These are phyloP conservation scores for Thuja plicata DNA, from an alignment of 83 land plant genomes.

Conservation along the genomic window DNA sequence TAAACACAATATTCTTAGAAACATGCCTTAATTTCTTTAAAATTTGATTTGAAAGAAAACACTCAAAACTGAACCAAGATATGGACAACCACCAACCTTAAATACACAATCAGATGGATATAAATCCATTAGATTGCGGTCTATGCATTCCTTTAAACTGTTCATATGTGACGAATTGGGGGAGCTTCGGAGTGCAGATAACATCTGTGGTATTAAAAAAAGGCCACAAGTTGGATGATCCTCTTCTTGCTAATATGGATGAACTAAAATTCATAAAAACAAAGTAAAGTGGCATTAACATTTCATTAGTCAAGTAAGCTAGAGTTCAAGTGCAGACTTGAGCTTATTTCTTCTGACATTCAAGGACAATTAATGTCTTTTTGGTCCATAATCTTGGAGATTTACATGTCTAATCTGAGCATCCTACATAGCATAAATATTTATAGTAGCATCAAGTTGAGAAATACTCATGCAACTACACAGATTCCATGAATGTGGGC, in stretches of 20 bases:
- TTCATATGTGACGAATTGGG: conserved; percentile 49
- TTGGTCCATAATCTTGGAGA: neutral
- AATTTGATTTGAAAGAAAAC: neutral
- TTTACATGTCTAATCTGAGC: neutral
- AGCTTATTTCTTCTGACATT: neutral
- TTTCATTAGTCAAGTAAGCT: neutral
- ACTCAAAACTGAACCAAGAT: neutral
- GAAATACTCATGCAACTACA: neutral
- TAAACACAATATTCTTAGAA: neutral
- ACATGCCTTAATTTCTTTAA: neutral
- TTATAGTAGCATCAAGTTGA: neutral
- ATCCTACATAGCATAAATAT: neutral
- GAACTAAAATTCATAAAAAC: neutral
- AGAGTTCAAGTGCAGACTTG: neutral
- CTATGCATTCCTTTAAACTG: conserved; percentile 58
- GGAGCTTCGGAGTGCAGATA: conserved; percentile 42
- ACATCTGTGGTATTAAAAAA: conserved; percentile 44
- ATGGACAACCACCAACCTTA: conserved; percentile 38
- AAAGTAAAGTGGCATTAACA: neutral
- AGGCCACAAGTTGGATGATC: neutral
- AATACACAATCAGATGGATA: conserved; percentile 69
- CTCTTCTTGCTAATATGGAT: conserved; percentile 5
- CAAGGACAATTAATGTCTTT: neutral
- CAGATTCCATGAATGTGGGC: neutral
- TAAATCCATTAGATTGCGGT: conserved; percentile 60